Percentiles rank a stretch among this genome's conserved stretches.
Evolutionary conservation across 1,139 yeast species (phyloP).

Genomic region (Saccharomycopsis crataegensis): DNA sequence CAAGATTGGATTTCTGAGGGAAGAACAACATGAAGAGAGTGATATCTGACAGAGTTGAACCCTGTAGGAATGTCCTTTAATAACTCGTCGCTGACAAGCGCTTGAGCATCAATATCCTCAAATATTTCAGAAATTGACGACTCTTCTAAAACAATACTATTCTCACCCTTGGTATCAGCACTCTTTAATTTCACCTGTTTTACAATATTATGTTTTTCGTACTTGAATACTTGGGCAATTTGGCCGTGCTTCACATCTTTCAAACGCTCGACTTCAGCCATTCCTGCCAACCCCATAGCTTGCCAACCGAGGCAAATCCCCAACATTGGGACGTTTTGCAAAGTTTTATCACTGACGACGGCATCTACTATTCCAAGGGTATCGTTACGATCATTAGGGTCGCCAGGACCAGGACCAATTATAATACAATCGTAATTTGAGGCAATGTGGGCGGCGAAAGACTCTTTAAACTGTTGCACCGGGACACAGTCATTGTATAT

Average conservation of each 20-base stretch:
- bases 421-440: constrained; percentile 64
- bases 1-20: constrained; percentile 21
- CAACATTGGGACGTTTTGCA: constrained; percentile 53
- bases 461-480: background rate
- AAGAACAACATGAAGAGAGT: constrained; percentile 58
- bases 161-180: background rate
- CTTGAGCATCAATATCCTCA: background rate
- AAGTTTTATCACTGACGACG: constrained; percentile 25
- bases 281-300: constrained; percentile 59
- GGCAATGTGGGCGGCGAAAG: constrained; percentile 20
- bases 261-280: constrained; percentile 48
- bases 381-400: constrained; percentile 62
- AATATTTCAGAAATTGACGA: no score
- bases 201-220: no score
- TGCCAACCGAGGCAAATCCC: constrained; percentile 96
- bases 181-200: background rate
- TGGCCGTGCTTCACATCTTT: constrained; percentile 78
- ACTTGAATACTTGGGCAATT: constrained; percentile 27
- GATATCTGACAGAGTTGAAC: constrained; percentile 78
- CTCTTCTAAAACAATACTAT: background rate
- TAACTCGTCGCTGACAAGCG: constrained; percentile 25
- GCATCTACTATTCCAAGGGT: constrained; percentile 55
- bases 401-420: constrained; percentile 97
- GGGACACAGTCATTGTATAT: constrained; percentile 58
- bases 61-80: constrained; percentile 34